A percentile compares a stretch with the other conserved stretches of the same genome.
phyloP scores from a whole-genome alignment of 352 stramenopile species.

The Thraustochytrium sp. region DNA sequence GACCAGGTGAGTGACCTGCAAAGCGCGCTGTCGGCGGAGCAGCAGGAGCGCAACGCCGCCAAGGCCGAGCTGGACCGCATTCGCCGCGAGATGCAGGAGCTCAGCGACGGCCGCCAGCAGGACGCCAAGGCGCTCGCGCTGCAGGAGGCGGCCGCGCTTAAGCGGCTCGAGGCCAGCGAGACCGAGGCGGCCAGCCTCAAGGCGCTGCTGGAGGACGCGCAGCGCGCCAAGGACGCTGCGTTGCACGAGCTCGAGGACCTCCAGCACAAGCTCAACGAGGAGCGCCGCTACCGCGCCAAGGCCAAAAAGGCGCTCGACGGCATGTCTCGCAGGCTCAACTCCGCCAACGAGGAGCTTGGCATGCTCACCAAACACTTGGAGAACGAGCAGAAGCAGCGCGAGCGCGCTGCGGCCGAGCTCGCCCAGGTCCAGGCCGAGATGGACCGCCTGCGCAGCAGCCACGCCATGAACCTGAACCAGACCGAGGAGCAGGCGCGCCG shows the following conservation, averaged over 20 bases:
- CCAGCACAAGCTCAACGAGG: conserved; percentile 29
- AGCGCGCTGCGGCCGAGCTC: conserved; percentile 14
- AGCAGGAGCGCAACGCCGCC: not conserved
- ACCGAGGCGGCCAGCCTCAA: conserved; percentile 5
- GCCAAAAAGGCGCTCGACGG: conserved; percentile 25
- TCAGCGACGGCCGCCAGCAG: not conserved
- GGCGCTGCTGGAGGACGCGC: not conserved
- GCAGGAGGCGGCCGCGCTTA: not conserved
- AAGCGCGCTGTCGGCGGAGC: not conserved
- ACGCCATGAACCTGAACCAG: not conserved
- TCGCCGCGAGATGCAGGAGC: not conserved
- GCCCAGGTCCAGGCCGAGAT: conserved; percentile 5
- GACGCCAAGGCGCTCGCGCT: not conserved
- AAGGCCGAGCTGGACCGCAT: not conserved
- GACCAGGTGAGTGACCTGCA: not conserved
- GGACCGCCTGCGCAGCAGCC: not conserved
- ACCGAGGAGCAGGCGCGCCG: conserved; percentile 11
- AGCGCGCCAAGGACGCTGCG: conserved; percentile 7
- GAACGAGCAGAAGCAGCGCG: conserved; percentile 34
- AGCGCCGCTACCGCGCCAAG: conserved; percentile 6
- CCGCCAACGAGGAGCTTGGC: conserved; percentile 8
- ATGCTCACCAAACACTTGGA: conserved; percentile 34
- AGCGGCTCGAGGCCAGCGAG: not conserved
- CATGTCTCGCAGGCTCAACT: conserved; percentile 12
- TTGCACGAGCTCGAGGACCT: not conserved